Evolutionary conservation across 1,284 basidiomycete species (phyloP).

Genomic region (Tylopilus microsporus): DNA sequence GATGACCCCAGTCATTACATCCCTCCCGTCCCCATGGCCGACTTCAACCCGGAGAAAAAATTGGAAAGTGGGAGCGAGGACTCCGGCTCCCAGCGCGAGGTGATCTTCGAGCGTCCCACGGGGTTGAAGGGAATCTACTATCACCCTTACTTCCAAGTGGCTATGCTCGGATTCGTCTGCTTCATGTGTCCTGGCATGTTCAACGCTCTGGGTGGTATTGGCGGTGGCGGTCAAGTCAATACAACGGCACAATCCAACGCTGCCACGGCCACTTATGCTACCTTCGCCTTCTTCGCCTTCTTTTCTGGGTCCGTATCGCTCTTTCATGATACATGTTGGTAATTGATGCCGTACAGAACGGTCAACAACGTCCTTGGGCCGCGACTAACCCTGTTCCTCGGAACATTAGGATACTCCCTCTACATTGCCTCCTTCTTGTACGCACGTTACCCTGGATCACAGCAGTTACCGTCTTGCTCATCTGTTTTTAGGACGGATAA

Average conservation of each 20-base stretch:
- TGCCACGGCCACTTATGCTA: constrained; percentile 62
- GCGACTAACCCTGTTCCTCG: constrained; percentile 64
- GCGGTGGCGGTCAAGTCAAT: constrained; percentile 66
- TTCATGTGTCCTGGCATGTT: constrained; percentile 39
- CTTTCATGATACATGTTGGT: not conserved
- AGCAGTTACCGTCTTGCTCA: not conserved
- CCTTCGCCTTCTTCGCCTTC: constrained; percentile 56
- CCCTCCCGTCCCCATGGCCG: constrained; percentile 14
- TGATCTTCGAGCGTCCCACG: constrained; percentile 27
- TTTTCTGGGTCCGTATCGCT: constrained; percentile 33
- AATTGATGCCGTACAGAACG: constrained; percentile 41
- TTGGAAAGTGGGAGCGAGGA: constrained; percentile 25
- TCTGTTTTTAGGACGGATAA: constrained; percentile 50
- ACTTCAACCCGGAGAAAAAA: constrained; percentile 16
- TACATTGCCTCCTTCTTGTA: constrained; percentile 74
- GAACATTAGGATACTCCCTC: constrained; percentile 65
- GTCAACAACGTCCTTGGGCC: constrained; percentile 77
- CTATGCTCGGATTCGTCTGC: constrained; percentile 41
- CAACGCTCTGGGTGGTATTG: constrained; percentile 47
- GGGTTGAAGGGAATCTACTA: constrained; percentile 35
- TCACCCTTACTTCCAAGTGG: constrained; percentile 34
- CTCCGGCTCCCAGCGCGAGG: constrained; percentile 17
- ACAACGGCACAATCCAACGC: constrained; percentile 58
- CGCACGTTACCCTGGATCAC: constrained; percentile 18
- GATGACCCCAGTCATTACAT: not conserved